Evolutionary conservation across 2,329 filamentous ascomycete species (phyloP).

Genomic region (Fusarium papillatum): DNA sequence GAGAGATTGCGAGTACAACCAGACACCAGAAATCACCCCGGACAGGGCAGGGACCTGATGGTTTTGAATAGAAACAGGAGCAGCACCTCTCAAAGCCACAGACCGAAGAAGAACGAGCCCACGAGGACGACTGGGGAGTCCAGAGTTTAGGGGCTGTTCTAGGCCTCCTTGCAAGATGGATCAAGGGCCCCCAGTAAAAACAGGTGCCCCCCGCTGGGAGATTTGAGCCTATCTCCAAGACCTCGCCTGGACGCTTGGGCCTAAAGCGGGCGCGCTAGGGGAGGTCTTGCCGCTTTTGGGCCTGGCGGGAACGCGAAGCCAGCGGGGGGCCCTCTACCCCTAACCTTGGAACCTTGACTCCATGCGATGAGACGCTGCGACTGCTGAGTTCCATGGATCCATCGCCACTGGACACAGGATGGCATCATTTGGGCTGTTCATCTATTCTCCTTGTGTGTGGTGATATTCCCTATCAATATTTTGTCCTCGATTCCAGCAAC

Average conservation of each 20-base stretch:
- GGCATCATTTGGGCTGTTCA: background rate
- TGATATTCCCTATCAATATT: background rate
- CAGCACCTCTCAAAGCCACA: slow-evolving; percentile 1
- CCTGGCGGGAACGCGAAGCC: slow-evolving; percentile 32
- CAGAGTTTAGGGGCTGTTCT: slow-evolving; percentile 7
- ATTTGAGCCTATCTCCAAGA: slow-evolving; percentile 14
- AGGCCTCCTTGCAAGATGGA: slow-evolving; percentile 15
- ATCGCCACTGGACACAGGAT: background rate
- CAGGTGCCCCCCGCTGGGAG: slow-evolving; percentile 7
- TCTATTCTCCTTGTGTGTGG: background rate
- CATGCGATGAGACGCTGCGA: slow-evolving; percentile 1
- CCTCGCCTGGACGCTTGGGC: slow-evolving; percentile 35
- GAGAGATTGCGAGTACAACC: slow-evolving; percentile 2
- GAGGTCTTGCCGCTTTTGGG: slow-evolving; percentile 38
- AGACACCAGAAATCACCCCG: slow-evolving; percentile 1
- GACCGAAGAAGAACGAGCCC: slow-evolving; percentile 12
- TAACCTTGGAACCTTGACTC: background rate
- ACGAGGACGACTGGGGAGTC: background rate
- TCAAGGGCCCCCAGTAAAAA: background rate
- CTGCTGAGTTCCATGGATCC: slow-evolving; percentile 18
- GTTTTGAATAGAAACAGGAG: slow-evolving; percentile 23
- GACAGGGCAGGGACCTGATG: slow-evolving; percentile 18
- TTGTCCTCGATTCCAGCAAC: background rate
- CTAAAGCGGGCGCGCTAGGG: slow-evolving; percentile 41
- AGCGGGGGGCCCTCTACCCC: slow-evolving; percentile 10